phyloP scores from a whole-genome alignment of 257 asterid genomes.

The Solanum chmielewskii region DNA sequence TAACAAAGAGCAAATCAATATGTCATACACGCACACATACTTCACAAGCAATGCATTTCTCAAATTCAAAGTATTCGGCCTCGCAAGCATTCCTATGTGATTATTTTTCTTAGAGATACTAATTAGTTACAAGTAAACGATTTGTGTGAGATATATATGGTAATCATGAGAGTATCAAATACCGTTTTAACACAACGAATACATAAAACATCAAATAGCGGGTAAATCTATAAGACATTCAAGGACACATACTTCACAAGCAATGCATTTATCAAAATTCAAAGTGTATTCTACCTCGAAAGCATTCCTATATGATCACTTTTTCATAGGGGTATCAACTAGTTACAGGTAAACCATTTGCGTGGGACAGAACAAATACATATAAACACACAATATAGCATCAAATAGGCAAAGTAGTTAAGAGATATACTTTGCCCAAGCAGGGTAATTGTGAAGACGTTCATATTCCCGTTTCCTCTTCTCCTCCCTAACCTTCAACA shows the following conservation, averaged over 20 bases:
- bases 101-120: background rate
- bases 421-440: slow-evolving; percentile 79
- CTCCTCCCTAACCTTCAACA: slow-evolving; percentile 82
- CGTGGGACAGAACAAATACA: background rate
- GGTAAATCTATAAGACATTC: background rate
- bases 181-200: background rate
- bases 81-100: background rate
- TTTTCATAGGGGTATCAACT: background rate
- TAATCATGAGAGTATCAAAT: background rate
- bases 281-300: background rate
- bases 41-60: background rate
- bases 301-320: background rate
- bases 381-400: background rate
- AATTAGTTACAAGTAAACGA: background rate
- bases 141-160: background rate
- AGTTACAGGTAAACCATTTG: background rate
- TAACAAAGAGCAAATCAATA: background rate
- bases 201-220: background rate
- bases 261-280: background rate
- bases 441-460: slow-evolving; percentile 59
- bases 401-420: background rate
- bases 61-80: background rate
- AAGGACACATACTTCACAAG: background rate
- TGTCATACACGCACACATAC: background rate
- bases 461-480: slow-evolving; percentile 77